Percentiles rank a stretch among this genome's conserved stretches.
Evolutionary conservation across 2,329 filamentous ascomycete species (phyloP).

Genomic region (Botrytis hyacinthi): DNA sequence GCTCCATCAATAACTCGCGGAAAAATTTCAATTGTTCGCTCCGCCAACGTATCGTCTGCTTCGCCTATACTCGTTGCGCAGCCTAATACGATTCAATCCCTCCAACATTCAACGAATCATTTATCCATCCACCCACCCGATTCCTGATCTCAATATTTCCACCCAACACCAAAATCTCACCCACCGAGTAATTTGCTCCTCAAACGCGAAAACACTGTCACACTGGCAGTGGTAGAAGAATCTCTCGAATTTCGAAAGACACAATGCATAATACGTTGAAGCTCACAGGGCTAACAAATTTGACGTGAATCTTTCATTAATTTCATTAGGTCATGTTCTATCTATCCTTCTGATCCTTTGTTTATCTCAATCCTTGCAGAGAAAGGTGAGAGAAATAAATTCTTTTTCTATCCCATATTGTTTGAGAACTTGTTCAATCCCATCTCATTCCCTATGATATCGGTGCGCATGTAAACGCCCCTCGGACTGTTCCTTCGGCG

Average conservation of each 20-base stretch:
- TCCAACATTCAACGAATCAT: neutral
- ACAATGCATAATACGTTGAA: neutral
- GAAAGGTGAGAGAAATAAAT: neutral
- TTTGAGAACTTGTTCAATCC: neutral
- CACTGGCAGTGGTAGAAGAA: neutral
- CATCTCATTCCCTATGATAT: neutral
- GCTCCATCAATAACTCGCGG: neutral
- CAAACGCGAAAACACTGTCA: neutral
- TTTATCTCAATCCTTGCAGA: neutral
- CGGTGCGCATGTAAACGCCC: conserved; percentile 16
- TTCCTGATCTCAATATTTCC: neutral
- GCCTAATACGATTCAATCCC: neutral
- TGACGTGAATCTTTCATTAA: neutral
- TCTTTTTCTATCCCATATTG: neutral
- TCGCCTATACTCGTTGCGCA: neutral
- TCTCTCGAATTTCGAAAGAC: neutral
- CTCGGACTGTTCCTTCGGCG: conserved; percentile 9
- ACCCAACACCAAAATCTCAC: neutral
- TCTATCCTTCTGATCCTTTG: neutral
- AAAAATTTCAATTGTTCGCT: neutral
- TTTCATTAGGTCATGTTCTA: neutral
- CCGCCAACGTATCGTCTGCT: neutral
- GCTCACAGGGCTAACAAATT: neutral
- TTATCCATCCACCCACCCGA: neutral
- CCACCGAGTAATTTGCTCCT: neutral